Base-by-base conservation (phyloP, 2,329 filamentous ascomycete species). In the Sporothrix protearum region DNA sequence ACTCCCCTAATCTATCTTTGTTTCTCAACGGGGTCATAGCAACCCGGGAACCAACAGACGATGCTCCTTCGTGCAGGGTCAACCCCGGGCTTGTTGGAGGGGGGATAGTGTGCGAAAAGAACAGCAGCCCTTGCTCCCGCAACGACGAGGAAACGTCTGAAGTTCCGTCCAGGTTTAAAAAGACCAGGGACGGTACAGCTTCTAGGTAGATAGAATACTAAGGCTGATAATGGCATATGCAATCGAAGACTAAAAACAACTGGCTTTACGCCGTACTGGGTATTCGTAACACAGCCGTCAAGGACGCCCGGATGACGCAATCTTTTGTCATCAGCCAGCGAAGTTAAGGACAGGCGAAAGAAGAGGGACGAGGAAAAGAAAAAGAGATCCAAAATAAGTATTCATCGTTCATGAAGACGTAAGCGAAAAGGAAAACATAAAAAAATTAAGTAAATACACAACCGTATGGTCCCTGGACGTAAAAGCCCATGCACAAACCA, bases 1-100 rank as follows among this genome's bases (percentile, higher is more conserved):
- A n/a, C 49, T 30, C 51, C 25, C 36, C 25, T 55, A 57, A 57
- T 47, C 36, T 45, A 68, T 42, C 51, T 59, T 45, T 68, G 53
- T 68, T 59, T 49, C 68, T 49, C 36, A 33, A 8, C n/a, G 10
- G 10, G 68, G 53, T 33, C 68, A 69, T 25, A 36, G 68, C 68
- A 69, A 61, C 14, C 68, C 51, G 68, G 68, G 68, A 49, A 59
- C 25, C 22, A 69, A 55, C 53, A 69, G 19, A 28, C 39, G 22
- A 16, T 12, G 19, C n/a, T 57, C 39, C 6, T 28, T 69, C 30
- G 45, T 59, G 51, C 33, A 69, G 45, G 51, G 59, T 57, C 33
- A 16, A 14, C 47, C 55, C 55, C 8, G 16, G 30, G 22, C 30
- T 36, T 47, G 12, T 10, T 49, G 42, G 6, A 49, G 25, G 25